Conservation (phyloP, 2,329 filamentous ascomycete species). For the Pyrenochaeta sp. region DNA sequence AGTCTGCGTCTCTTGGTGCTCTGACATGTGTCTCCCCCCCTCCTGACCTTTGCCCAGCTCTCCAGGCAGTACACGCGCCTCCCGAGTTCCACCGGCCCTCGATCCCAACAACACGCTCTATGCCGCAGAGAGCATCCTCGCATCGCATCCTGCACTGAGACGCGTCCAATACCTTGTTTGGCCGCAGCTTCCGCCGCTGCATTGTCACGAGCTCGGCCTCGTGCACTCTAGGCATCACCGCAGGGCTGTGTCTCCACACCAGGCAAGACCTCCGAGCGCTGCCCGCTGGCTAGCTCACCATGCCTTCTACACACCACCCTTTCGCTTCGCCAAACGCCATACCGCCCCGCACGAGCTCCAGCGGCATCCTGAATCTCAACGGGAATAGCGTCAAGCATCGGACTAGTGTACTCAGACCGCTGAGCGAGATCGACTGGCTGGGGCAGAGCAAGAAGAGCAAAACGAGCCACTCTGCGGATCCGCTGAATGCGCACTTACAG, state of each 20-base stretch:
- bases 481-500: constrained; percentile 12
- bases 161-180: not conserved
- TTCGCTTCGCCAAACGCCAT: constrained; percentile 52
- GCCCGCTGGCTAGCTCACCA: constrained; percentile 15
- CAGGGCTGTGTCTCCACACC: constrained; percentile 6
- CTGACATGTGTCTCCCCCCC: not conserved
- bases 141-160: constrained; percentile 9
- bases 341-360: constrained; percentile 50
- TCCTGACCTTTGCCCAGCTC: not conserved
- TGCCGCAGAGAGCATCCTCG: constrained; percentile 1
- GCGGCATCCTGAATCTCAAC: constrained; percentile 44
- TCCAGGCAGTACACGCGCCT: not conserved
- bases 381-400: constrained; percentile 35
- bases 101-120: constrained; percentile 2
- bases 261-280: constrained; percentile 4
- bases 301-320: constrained; percentile 35
- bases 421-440: constrained; percentile 52
- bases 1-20: not conserved
- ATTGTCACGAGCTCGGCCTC: constrained; percentile 8
- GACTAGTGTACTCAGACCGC: constrained; percentile 45
- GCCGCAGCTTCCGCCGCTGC: constrained; percentile 12
- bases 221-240: constrained; percentile 10
- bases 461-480: constrained; percentile 35
- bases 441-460: constrained; percentile 51
- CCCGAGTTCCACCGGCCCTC: not conserved